Evolutionary conservation across 257 asterid species (phyloP), one percentile per base, ranked within the genome.

Genomic region (Fraxinus anomala): DNA sequence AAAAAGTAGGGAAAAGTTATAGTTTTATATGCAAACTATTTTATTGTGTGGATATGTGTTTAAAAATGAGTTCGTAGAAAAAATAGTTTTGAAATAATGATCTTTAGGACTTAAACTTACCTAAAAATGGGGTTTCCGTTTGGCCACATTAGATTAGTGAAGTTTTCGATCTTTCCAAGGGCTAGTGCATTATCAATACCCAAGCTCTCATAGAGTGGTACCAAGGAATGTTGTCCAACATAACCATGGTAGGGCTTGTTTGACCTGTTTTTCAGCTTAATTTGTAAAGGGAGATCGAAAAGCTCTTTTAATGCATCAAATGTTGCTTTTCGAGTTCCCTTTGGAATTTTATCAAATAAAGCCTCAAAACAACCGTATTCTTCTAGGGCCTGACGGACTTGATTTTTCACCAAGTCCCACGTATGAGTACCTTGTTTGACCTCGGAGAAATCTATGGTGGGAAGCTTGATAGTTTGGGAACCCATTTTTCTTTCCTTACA

Each of bases 311-410:
- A 77, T 1, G 77, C 81, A 56, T 81, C 85, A 13, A 91, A 33
- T 5, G 81, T 79, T 1, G 89, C 82, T 39, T 79, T 49, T 61
- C 82, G 84, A 30, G 85, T 84, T 14, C 83, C 33, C 3, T 12
- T 28, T 26, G 90, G 82, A 40, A 87, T 47, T 42, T 81, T 19
- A 12, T 77, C 86, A 71, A 83, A 89, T 1, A 73, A 69, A 42
- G 96, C 96, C 72, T 91, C 94, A 49, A 91, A 91, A 79, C 94
- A 91, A 13, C 92, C 96, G 49, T 70, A 91, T 30, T 86, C 83
- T 79, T 86, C 74, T 0, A 91, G 77, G 76, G 91, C 94, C 68
- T 70, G 3, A 1, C 21, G 81, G 47, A 91, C 90, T 82, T 85
- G 85, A 4, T 8, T 14, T 76, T 74, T 88, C 49, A 82, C 77